These are phyloP conservation scores for Brettanomyces bruxellensis DNA, from an alignment of 805 yeast species.

Conservation along the genomic window DNA sequence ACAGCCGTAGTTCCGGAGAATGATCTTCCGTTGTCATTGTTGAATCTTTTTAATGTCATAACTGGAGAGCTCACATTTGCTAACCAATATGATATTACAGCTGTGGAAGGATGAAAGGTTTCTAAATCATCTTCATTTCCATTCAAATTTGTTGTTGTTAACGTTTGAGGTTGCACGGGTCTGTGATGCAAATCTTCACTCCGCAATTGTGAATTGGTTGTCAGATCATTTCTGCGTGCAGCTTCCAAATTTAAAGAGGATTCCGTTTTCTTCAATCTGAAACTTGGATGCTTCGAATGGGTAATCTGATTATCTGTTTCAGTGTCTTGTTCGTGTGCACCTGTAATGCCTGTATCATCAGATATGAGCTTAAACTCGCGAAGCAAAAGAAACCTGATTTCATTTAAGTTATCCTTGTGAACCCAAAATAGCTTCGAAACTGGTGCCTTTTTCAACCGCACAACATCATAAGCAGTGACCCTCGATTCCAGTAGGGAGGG, in stretches of 20 bases:
- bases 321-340: neutral
- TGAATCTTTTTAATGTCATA: constrained; percentile 9
- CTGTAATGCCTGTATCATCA: constrained; percentile 22
- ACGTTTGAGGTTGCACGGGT: neutral
- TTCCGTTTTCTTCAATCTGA: constrained; percentile 11
- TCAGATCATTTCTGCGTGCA: neutral
- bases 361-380: constrained; percentile 32
- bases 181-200: neutral
- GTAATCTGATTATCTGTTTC: neutral
- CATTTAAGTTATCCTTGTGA: constrained; percentile 52
- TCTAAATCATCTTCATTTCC: constrained; percentile 1
- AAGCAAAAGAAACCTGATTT: constrained; percentile 38
- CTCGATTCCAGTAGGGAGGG: constrained; percentile 12
- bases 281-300: neutral
- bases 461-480: constrained; percentile 28
- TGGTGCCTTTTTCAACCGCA: constrained; percentile 27
- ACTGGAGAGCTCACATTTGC: constrained; percentile 19
- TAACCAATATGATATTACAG: constrained; percentile 20
- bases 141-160: neutral
- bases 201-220: neutral
- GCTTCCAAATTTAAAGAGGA: constrained; percentile 8
- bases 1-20: neutral
- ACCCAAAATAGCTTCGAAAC: constrained; percentile 39
- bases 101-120: constrained; percentile 22
- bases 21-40: too few species aligned